Evolutionary conservation across 345 rosid genomes (phyloP).

Genomic region (Arabis hirsuta): DNA sequence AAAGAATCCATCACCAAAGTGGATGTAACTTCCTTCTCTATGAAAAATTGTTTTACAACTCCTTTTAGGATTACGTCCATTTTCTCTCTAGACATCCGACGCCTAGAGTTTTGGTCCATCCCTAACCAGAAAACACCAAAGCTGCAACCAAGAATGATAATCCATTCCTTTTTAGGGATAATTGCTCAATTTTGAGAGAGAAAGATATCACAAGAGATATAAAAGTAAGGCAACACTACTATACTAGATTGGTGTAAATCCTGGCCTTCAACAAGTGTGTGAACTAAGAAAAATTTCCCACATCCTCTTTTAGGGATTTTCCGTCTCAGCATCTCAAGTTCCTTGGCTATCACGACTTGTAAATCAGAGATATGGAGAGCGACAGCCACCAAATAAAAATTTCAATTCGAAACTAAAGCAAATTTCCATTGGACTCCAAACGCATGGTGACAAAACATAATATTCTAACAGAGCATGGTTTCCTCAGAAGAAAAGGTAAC

Average conservation of each 20-base stretch:
- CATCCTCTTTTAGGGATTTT: slow-evolving; percentile 43
- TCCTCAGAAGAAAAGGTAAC: slow-evolving; percentile 21
- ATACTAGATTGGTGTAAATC: slow-evolving; percentile 38
- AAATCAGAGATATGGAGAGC: slow-evolving; percentile 36
- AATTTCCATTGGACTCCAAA: slow-evolving; percentile 15
- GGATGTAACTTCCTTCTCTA: slow-evolving; percentile 98
- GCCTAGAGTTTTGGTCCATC: slow-evolving; percentile 76
- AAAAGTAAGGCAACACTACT: slow-evolving; percentile 39
- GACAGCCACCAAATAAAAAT: slow-evolving; percentile 26
- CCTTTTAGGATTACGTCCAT: slow-evolving; percentile 80
- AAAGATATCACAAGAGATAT: slow-evolving; percentile 26
- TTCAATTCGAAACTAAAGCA: slow-evolving; percentile 10
- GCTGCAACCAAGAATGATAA: slow-evolving; percentile 58
- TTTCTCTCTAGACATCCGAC: slow-evolving; percentile 88
- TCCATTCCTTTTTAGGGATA: slow-evolving; percentile 16
- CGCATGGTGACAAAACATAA: slow-evolving; percentile 25
- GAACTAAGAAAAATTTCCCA: slow-evolving; percentile 38
- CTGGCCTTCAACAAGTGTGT: slow-evolving; percentile 42
- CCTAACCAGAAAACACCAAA: slow-evolving; percentile 88
- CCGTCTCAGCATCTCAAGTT: slow-evolving; percentile 38
- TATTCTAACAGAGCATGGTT: slow-evolving; percentile 14
- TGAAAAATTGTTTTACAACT: slow-evolving; percentile 91
- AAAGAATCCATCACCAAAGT: slow-evolving; percentile 99
- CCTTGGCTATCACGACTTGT: slow-evolving; percentile 36
- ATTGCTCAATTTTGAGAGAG: slow-evolving; percentile 28